These are phyloP conservation scores for Hyaloperonospora brassicae DNA, from an alignment of 352 stramenopile species.

Conservation along the genomic window DNA sequence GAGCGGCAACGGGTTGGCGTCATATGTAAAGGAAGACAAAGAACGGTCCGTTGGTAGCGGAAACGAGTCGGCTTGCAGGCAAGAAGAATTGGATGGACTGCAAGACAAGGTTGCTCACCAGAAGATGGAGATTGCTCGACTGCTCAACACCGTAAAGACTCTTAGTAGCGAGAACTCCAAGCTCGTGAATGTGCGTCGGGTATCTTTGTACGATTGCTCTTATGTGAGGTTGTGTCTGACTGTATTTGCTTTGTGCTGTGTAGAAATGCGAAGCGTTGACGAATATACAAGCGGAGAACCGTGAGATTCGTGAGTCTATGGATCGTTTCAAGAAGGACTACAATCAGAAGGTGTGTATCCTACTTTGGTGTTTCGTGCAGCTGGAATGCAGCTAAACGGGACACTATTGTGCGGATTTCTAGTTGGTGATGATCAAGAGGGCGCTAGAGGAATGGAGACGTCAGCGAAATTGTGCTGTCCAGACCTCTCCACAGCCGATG, in stretches of 20 bases:
- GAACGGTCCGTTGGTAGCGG: background rate
- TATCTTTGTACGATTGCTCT: background rate
- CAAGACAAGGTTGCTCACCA: slow-evolving; percentile 57
- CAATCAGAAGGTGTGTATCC: slow-evolving; percentile 67
- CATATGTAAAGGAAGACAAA: slow-evolving; percentile 18
- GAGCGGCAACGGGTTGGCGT: slow-evolving; percentile 9
- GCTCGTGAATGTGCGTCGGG: slow-evolving; percentile 52
- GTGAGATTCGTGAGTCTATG: slow-evolving; percentile 72
- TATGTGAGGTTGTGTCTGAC: slow-evolving; percentile 1
- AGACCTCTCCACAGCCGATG: slow-evolving; percentile 9
- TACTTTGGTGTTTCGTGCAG: background rate
- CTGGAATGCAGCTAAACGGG: background rate
- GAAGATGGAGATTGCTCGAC: slow-evolving; percentile 74
- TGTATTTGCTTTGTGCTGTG: background rate
- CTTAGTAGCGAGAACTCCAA: slow-evolving; percentile 80
- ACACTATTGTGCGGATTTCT: slow-evolving; percentile 1
- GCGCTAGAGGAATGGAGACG: slow-evolving; percentile 84
- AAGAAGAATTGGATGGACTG: slow-evolving; percentile 35
- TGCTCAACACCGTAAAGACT: slow-evolving; percentile 80
- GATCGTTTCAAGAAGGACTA: slow-evolving; percentile 82
- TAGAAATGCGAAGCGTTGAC: slow-evolving; percentile 74
- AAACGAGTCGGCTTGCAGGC: slow-evolving; percentile 2
- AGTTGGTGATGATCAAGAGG: slow-evolving; percentile 85
- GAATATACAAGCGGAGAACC: slow-evolving; percentile 68
- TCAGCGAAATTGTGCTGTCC: slow-evolving; percentile 34